Evolutionary conservation across 345 rosid genomes (phyloP).

Genomic region (Lepidium didymum): DNA sequence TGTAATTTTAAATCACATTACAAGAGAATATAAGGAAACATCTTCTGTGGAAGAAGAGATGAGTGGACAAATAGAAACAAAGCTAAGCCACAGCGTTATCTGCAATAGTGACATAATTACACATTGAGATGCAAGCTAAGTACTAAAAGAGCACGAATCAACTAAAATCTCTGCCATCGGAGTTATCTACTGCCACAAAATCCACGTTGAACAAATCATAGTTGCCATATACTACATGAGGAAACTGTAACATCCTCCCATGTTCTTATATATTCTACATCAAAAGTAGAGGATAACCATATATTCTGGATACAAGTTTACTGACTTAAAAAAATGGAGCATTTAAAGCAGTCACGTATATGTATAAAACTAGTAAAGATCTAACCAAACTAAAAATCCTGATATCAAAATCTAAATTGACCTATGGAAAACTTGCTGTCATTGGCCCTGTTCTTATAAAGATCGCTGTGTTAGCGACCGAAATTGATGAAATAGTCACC

Average conservation of each 20-base stretch:
- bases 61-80: background rate
- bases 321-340: background rate
- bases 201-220: background rate
- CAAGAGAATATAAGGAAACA: slow-evolving; percentile 2
- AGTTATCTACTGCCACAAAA: background rate
- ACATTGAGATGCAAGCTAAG: background rate
- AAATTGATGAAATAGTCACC: too few species aligned
- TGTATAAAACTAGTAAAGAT: background rate
- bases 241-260: background rate
- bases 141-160: slow-evolving; percentile 3
- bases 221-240: background rate
- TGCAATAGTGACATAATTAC: background rate
- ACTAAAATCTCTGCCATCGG: background rate
- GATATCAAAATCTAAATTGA: background rate
- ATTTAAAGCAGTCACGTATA: background rate
- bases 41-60: background rate
- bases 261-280: background rate
- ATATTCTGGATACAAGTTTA: background rate
- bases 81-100: background rate
- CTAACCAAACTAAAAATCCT: background rate
- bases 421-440: background rate
- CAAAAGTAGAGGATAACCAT: background rate
- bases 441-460: too few species aligned
- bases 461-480: too few species aligned
- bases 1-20: slow-evolving; percentile 30